Evolutionary conservation across 345 rosid species (phyloP), one percentile per base, ranked within the genome.

Genomic region (Psidium guajava): DNA sequence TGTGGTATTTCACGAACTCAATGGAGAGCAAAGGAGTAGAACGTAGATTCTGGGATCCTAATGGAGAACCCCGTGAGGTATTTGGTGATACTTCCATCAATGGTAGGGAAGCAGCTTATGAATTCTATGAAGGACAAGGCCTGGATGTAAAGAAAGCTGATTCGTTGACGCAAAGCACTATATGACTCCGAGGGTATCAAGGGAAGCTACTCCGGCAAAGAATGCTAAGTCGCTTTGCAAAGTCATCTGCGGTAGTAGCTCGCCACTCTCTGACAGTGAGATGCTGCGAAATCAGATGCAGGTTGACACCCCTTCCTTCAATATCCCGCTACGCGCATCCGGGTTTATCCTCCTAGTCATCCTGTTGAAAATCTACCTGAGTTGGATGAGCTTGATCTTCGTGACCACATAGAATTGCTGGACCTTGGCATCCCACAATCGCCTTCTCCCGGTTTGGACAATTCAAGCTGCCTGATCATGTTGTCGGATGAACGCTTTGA

Each of bases 401-500:
- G 87, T 32, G 89, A 90, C 85, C 92, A 32, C 91, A 54, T 94
- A 86, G 93, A 90, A 84, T 54, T 92, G 87, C n/a, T 3, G 20
- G 96, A 92, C 88, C 93, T 94, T 56, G 87, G 55, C 28, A 54
- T 40, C 69, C 91, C 91, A 24, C 55, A 36, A 75, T 90, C 90
- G 2, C 85, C 88, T 50, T 87, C 93, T 54, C 92, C 93, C 10
- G 86, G 91, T 87, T 92, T 93, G 1, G 91, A 88, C 18, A 89
- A 86, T 87, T 93, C 96, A 22, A 94, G 95, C 61, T 85, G 91
- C 84, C 1, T 87, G 82, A 88, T 91, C 85, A 57, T 88, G 84
- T 90, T 92, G 86, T 94, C 95, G 0, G 89, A 85, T 80, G 93
- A 90, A 83, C 89, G 57, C 83, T 94, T 92, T 81, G 93, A 94